These are phyloP conservation scores for Alternaria alternata DNA, from an alignment of 2,329 filamentous ascomycete species.

Conservation along the genomic window DNA sequence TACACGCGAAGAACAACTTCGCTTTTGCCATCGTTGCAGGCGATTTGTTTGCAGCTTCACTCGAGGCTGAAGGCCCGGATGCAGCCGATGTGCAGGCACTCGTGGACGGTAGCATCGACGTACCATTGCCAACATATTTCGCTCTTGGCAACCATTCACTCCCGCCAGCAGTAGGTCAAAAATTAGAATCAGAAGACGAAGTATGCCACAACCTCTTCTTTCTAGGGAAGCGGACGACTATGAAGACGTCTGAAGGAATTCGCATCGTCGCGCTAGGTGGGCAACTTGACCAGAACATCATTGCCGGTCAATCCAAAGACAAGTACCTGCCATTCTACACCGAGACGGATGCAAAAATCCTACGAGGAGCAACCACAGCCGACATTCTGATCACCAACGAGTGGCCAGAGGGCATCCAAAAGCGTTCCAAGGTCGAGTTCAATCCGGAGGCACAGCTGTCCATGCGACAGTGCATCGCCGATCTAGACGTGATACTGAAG, in stretches of 20 bases:
- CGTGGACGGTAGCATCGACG: constrained; percentile 72
- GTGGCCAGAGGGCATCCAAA: constrained; percentile 80
- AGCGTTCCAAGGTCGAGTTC: constrained; percentile 71
- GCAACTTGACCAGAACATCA: constrained; percentile 67
- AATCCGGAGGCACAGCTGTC: constrained; percentile 62
- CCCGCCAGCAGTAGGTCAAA: constrained; percentile 74
- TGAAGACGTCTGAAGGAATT: constrained; percentile 89
- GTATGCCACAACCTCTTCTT: constrained; percentile 92
- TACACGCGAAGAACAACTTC: constrained; percentile 90
- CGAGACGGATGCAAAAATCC: constrained; percentile 75
- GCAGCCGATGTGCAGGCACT: constrained; percentile 69
- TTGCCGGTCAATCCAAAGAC: constrained; percentile 71
- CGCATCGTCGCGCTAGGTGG: constrained; percentile 89
- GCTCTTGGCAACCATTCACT: constrained; percentile 78
- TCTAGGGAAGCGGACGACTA: constrained; percentile 81
- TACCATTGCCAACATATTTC: constrained; percentile 91
- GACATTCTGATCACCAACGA: constrained; percentile 88
- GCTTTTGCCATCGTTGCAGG: constrained; percentile 84
- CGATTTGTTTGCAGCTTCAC: constrained; percentile 74
- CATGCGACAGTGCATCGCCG: constrained; percentile 74
- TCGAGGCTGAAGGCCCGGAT: constrained; percentile 59
- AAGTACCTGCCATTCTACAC: constrained; percentile 81
- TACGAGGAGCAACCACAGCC: constrained; percentile 78
- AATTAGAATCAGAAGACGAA: constrained; percentile 73
- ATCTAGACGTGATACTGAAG: constrained; percentile 79